Conservation (phyloP, 192 early-diverging fungal genomes). For the Podila epigama region DNA sequence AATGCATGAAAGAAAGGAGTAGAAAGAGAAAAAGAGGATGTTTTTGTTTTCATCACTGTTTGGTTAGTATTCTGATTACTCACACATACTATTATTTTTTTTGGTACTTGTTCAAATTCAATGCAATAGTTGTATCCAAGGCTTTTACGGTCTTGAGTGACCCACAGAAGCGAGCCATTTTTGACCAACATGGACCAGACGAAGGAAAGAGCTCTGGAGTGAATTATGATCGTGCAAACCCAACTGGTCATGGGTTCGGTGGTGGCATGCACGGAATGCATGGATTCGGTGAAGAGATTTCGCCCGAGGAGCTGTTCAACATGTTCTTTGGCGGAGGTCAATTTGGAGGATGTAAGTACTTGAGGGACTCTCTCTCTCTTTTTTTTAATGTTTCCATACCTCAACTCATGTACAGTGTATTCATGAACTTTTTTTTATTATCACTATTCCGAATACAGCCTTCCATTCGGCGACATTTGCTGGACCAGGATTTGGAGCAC, state of each 20-base stretch:
- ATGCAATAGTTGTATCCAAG: conserved; percentile 80
- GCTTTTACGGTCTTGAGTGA: conserved; percentile 92
- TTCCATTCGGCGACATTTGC: conserved; percentile 57
- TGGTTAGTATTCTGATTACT: too few species aligned
- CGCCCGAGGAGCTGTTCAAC: conserved; percentile 94
- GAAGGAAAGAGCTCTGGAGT: conserved; percentile 56
- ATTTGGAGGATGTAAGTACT: conserved; percentile 50
- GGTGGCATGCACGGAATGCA: conserved; percentile 29
- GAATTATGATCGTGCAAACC: conserved; percentile 40
- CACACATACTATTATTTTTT: neutral
- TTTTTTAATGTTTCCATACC: conserved; percentile 32
- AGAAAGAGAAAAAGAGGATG: too few species aligned
- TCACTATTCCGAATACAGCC: conserved; percentile 9
- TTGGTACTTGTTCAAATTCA: neutral
- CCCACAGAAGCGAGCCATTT: conserved; percentile 81
- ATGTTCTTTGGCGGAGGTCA: conserved; percentile 90
- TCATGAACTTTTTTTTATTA: neutral
- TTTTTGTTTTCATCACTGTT: too few species aligned
- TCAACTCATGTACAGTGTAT: conserved; percentile 16
- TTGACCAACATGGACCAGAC: conserved; percentile 87
- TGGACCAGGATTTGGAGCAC: conserved; percentile 67
- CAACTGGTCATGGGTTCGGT: conserved; percentile 42
- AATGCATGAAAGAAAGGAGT: too few species aligned
- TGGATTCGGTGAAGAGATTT: conserved; percentile 70
- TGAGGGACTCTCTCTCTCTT: conserved; percentile 30